These are phyloP conservation scores for Phanerodontia chrysosporium DNA, from an alignment of 768 basidiomycete species.

Conservation along the genomic window DNA sequence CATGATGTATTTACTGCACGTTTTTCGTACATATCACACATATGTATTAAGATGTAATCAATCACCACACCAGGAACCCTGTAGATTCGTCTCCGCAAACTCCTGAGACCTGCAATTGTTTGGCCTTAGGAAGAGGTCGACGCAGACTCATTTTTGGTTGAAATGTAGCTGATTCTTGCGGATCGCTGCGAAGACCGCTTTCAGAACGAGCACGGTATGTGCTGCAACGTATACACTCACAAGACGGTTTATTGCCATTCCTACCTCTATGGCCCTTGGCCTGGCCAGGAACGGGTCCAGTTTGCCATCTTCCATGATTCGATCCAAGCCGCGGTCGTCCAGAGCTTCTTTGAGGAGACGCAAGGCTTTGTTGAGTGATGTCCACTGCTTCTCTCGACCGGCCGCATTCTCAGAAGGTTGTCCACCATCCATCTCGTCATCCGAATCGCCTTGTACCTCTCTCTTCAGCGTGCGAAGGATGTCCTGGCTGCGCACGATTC, in stretches of 20 bases:
- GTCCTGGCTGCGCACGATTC: background rate
- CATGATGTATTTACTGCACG: too few species aligned
- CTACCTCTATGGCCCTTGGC: constrained; percentile 11
- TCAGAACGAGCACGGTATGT: background rate
- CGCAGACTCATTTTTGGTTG: too few species aligned
- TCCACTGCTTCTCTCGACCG: background rate
- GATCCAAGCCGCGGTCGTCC: constrained; percentile 5
- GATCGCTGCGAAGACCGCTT: background rate
- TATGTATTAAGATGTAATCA: background rate
- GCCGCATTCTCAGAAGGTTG: too few species aligned
- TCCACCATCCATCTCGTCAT: too few species aligned
- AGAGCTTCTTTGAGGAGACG: background rate
- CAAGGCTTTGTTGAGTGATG: background rate
- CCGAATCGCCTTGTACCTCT: background rate
- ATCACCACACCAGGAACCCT: too few species aligned
- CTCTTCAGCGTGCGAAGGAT: background rate
- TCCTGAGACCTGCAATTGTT: too few species aligned
- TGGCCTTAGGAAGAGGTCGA: too few species aligned
- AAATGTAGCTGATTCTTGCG: background rate
- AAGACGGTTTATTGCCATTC: constrained; percentile 18
- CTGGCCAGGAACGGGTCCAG: constrained; percentile 15
- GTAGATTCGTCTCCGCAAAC: too few species aligned
- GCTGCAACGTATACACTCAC: background rate
- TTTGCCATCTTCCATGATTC: constrained; percentile 4
- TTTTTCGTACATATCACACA: background rate